A percentile compares a stretch with the other conserved stretches of the same genome.
Evolutionary conservation across 73 alveolate species (phyloP).

Genomic region (Stentor coeruleus): DNA sequence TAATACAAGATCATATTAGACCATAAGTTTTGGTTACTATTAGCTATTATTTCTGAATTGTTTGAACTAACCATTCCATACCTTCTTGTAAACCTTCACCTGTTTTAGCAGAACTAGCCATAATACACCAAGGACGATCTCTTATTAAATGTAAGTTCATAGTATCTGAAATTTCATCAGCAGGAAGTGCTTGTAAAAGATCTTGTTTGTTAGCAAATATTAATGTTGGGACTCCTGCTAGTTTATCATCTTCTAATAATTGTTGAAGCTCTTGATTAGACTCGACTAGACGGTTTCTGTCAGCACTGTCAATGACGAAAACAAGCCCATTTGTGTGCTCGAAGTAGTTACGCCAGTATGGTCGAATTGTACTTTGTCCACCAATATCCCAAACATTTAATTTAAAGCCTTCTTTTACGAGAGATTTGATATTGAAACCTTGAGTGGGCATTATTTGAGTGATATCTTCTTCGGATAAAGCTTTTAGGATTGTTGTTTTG

Average conservation of each 20-base stretch:
- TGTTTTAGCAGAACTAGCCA: background rate
- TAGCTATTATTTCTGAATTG: background rate
- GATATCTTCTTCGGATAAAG: background rate
- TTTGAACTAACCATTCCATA: background rate
- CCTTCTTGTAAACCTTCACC: background rate
- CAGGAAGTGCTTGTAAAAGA: background rate
- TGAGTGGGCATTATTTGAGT: background rate
- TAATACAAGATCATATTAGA: too few relatives aligned
- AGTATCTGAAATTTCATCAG: background rate
- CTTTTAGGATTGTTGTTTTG: slow-evolving; percentile 17
- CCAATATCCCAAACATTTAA: background rate
- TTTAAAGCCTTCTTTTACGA: background rate
- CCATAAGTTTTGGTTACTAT: too few relatives aligned
- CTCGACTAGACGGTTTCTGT: slow-evolving; percentile 37
- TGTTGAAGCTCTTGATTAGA: slow-evolving; percentile 14
- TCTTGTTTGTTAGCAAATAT: background rate
- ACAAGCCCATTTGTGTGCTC: slow-evolving; percentile 12
- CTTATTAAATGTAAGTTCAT: background rate
- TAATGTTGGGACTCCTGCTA: background rate
- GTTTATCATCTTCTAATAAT: background rate
- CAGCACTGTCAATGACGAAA: slow-evolving; percentile 38
- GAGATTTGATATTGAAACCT: background rate
- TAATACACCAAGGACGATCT: background rate
- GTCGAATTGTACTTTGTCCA: background rate
- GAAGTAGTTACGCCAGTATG: background rate